Evolutionary conservation across 192 early-diverging fungal species (phyloP), one percentile per base, ranked within the genome.

Genomic region (Kappamyces sp.): DNA sequence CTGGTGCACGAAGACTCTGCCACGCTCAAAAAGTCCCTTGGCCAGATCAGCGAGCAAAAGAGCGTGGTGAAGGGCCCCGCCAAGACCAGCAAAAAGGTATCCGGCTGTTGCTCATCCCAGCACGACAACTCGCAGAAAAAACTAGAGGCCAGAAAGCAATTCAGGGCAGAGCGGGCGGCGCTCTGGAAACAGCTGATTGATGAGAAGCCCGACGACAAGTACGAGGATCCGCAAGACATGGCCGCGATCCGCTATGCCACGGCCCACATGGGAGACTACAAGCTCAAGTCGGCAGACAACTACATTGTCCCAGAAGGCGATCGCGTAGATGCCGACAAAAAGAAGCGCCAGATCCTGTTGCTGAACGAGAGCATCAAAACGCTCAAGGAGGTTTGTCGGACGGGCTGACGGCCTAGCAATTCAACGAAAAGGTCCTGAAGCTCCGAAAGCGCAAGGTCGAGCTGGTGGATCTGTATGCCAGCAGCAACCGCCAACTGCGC

Each of bases 301-400:
- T 85, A 85, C 62, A 84, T 85, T 65, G 83, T 85, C 1, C 83
- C 83, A 6, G 83, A 84, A 47, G 80, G 73, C 58, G 83, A 85
- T 49, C 47, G 81, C 31, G 75, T 85, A 31, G 79, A 85, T 63
- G 83, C 80, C 1, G 83, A 85, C 40, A 85, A 84, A 57, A 85
- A 85, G 55, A 65, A 71, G 34, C 44, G 74, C 15, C 83, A 85
- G 61, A 75, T 84, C 32, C 12, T 77, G 41, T 44, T 85, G 33
- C 58, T 85, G 36, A 76, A 75, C 46, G 69, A 79, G 49, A 82
- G 78, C 52, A 58, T 84, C 34, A 74, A 69, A 57, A 50, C 66
- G 7, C 51, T 84, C 47, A 81, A 79, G 61, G 81, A 83, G 75
- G 78, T 84, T 43, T 43, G 48, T 23, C 23, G 31, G 4, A 34